Conservation (phyloP, 495 filamentous ascomycete genomes). For the Bathelium albidoporum region DNA sequence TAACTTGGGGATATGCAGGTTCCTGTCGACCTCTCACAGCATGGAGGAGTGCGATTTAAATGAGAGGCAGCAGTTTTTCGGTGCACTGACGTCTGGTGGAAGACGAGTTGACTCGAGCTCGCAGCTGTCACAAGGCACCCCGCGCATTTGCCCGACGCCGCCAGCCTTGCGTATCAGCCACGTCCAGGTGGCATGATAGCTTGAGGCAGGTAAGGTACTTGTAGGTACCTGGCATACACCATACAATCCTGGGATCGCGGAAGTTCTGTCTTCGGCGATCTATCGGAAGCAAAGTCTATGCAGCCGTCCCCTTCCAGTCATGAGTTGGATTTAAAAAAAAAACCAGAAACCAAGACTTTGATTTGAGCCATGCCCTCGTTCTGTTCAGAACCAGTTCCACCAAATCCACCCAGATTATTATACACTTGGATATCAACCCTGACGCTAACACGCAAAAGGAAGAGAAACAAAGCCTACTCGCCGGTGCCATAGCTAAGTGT, state of each 20-base stretch:
- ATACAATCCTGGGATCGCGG: too few species aligned
- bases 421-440: constrained; percentile 3
- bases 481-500: background rate
- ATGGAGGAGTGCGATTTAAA: background rate
- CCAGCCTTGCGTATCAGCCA: background rate
- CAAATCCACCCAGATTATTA: background rate
- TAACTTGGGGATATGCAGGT: too few species aligned
- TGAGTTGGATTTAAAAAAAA: too few species aligned
- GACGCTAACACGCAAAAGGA: background rate
- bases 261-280: too few species aligned
- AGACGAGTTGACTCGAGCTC: background rate
- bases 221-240: too few species aligned
- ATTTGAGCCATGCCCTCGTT: background rate
- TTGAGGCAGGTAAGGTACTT: too few species aligned
- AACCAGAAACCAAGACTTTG: background rate
- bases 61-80: background rate
- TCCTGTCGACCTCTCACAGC: too few species aligned
- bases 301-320: too few species aligned
- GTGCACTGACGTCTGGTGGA: background rate
- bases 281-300: too few species aligned
- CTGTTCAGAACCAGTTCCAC: background rate
- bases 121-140: constrained; percentile 4
- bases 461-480: background rate
- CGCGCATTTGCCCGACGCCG: background rate
- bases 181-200: background rate